These are phyloP conservation scores for Hypericum perforatum DNA, from an alignment of 345 rosid species.

Conservation along the genomic window DNA sequence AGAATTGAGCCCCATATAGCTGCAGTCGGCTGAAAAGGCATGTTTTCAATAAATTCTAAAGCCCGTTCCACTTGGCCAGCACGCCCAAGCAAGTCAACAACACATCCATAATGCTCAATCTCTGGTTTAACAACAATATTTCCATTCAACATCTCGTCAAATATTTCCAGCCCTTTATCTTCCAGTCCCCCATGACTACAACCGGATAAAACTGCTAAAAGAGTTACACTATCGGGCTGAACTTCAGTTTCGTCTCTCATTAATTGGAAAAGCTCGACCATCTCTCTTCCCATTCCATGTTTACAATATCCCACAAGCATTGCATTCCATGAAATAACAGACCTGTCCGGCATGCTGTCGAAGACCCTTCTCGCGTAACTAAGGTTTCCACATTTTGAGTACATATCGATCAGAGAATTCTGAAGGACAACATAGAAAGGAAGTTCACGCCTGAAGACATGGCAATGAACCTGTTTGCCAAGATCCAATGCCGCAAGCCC, in stretches of 20 bases:
- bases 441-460: slow-evolving; percentile 49
- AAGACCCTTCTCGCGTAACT: slow-evolving; percentile 51
- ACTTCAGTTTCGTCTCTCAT: slow-evolving; percentile 61
- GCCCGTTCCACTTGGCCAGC: slow-evolving; percentile 70
- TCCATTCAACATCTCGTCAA: slow-evolving; percentile 42
- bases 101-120: slow-evolving; percentile 73
- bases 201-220: slow-evolving; percentile 74
- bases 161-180: slow-evolving; percentile 53
- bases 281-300: slow-evolving; percentile 69
- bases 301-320: slow-evolving; percentile 81
- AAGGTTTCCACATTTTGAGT: slow-evolving; percentile 82
- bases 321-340: slow-evolving; percentile 69
- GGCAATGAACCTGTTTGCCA: slow-evolving; percentile 81
- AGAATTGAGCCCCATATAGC: slow-evolving; percentile 78
- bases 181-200: slow-evolving; percentile 92
- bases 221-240: slow-evolving; percentile 58
- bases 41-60: slow-evolving; percentile 38
- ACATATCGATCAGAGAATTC: slow-evolving; percentile 84
- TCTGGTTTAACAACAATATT: slow-evolving; percentile 41
- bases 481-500: slow-evolving; percentile 74
- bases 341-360: slow-evolving; percentile 60
- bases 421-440: slow-evolving; percentile 58
- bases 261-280: slow-evolving; percentile 47
- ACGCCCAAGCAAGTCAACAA: slow-evolving; percentile 86
- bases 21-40: slow-evolving; percentile 72